Base-by-base conservation (phyloP, 495 filamentous ascomycete species). In the Hypoxylon perforatum region DNA sequence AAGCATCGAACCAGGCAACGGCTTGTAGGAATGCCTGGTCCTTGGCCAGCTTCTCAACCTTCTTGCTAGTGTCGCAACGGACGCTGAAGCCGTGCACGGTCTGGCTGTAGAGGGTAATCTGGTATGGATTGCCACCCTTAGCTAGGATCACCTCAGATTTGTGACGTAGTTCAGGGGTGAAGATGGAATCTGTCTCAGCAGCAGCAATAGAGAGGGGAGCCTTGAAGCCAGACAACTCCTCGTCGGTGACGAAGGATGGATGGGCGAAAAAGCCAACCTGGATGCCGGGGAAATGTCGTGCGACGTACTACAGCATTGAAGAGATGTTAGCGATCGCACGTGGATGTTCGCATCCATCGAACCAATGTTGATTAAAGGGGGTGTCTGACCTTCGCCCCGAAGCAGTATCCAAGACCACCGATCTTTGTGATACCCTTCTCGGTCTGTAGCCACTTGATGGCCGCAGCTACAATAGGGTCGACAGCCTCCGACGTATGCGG, bases 21-120 rank as follows among this genome's bases (percentile, higher is more conserved):
- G 91, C 91, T 80, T 95, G 91, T 55, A 82, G 73, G 72, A 94
- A 94, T 17, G 92, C 92, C 80, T 90, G 85, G 80, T 96, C 91
- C 84, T 93, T 94, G 48, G 91, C 89, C 64, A 82, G 94, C 82
- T 88, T 92, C 74, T 84, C 75, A 39, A 78, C 58, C 72, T 84
- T 85, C 58, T 88, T 82, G 61, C 64, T 84, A 49, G 85, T 61
- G 69, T 94, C 91, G 38, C 81, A 78, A 25, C 91, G 83, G 18
- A 93, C 87, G n/a, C 88, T 82, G 67, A 94, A 96, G 9, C 92
- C 92, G 73, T 96, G 92, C 25, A 70, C 67, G 50, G 94, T 89
- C 52, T 87, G 88, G 23, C 87, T 85, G 82, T 84, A 94, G 50
- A 96, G 77, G 75, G 85, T 92, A 72, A 96, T 90, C 79, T 96